Evolutionary conservation across 805 yeast genomes (phyloP), one percentile per base, ranked within the genome.

Genomic region (Starmerella floris): DNA sequence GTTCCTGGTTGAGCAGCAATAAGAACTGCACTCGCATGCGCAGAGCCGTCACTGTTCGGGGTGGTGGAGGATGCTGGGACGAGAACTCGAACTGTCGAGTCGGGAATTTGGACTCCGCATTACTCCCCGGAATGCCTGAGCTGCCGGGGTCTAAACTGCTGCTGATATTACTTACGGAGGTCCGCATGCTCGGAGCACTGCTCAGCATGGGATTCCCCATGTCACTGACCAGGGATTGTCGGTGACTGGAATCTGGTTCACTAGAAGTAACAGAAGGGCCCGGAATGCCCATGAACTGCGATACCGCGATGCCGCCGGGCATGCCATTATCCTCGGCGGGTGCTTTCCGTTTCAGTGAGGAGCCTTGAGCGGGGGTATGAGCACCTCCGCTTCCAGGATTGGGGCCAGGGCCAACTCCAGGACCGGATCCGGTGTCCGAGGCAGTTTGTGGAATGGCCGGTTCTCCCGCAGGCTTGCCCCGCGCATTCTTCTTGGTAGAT

Each of bases 1-100:
- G 48, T 40, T 51, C 56, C 35, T 45, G 49, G 44, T 52, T 52
- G 22, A 52, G 43, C 13, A 44, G 23, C 13, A 52, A 45, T 23
- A 52, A 30, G 27, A 40, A 28, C 45, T 45, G 53, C 11, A 47
- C 35, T 33, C 50, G 47, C 22, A 40, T 23, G 20, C 45, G 42
- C 23, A 46, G 28, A 15, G 41, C 38, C 16, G 35, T 40, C 5
- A 41, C 19, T 4, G 44, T 37, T 15, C 50, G 39, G 19, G 49
- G 43, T 9, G 45, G 40, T 20, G 50, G 50, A n/a, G 48, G 50
- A 26, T 40, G 36, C 39, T 42, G 43, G 20, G 48, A 37, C 17
- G 45, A 39, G 25, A 46, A 46, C 40, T 46, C 50, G 31, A 46
- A 46, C 32, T 45, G 50, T 8, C 50, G 47, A 20, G 42, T 16